Evolutionary conservation across 176 grass and related monocot species (phyloP).

Genomic region (Hyparrhenia diplandra): DNA sequence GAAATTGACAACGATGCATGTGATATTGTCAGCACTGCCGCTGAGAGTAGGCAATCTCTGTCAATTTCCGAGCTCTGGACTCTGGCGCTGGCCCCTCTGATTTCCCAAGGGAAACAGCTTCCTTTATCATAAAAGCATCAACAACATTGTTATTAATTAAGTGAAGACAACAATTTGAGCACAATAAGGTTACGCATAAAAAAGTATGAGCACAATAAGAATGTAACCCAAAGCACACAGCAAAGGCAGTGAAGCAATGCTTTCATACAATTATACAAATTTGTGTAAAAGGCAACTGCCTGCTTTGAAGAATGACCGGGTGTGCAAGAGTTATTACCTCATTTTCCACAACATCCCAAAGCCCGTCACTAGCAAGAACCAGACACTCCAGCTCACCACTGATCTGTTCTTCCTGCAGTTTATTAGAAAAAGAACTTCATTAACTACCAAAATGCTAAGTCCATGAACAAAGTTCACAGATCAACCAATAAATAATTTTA

Average conservation of each 20-base stretch:
- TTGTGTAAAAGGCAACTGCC: neutral
- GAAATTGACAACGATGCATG: constrained; percentile 83
- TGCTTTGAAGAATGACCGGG: neutral
- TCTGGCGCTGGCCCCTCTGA: constrained; percentile 60
- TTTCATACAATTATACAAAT: neutral
- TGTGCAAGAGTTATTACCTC: constrained; percentile 77
- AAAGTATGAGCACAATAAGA: neutral
- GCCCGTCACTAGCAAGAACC: constrained; percentile 89
- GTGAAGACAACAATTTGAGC: neutral
- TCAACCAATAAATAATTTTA: neutral
- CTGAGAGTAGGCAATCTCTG: constrained; percentile 56
- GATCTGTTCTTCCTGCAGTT: constrained; percentile 59
- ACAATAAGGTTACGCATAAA: too few relatives aligned
- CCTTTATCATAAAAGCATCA: constrained; percentile 37
- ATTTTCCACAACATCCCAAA: constrained; percentile 92
- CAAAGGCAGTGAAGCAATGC: neutral
- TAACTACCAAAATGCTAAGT: neutral
- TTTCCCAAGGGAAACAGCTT: constrained; percentile 68
- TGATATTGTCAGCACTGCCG: constrained; percentile 74
- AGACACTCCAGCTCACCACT: constrained; percentile 72
- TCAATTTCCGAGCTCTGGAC: constrained; percentile 57
- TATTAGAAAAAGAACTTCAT: constrained; percentile 25
- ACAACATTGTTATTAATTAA: neutral
- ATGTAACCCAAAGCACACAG: neutral
- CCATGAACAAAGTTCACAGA: neutral